Conservation (phyloP, 257 asterid genomes). For the Solanum lycopersicoides region DNA sequence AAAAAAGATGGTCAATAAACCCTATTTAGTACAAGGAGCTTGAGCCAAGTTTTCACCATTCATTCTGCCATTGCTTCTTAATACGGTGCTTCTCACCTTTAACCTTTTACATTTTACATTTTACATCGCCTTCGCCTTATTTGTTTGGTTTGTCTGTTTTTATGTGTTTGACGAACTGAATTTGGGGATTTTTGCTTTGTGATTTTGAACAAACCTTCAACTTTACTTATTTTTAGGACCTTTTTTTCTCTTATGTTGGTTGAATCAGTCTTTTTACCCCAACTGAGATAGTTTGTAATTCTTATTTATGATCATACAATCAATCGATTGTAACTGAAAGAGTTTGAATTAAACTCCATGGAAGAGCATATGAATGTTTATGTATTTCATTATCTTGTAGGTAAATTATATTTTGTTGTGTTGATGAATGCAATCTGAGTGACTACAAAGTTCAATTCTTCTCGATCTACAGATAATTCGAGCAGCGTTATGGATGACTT, state of each 20-base stretch:
- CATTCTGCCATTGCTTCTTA: too few relatives aligned
- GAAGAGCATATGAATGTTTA: not conserved
- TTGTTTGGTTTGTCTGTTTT: not conserved
- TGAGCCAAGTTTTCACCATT: too few relatives aligned
- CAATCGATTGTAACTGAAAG: not conserved
- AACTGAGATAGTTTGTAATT: not conserved
- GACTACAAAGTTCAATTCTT: too few relatives aligned
- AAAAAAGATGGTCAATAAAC: too few relatives aligned
- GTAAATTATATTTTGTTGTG: too few relatives aligned
- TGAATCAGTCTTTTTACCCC: not conserved
- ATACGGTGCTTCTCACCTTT: too few relatives aligned
- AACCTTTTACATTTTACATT: too few relatives aligned
- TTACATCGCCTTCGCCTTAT: too few relatives aligned
- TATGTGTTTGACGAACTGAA: not conserved
- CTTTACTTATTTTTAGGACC: not conserved
- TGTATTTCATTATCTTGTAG: too few relatives aligned
- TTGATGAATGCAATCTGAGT: too few relatives aligned
- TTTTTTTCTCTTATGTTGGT: too few relatives aligned
- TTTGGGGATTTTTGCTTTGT: not conserved
- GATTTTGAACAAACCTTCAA: not conserved
- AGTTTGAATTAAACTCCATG: not conserved
- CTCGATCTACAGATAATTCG: constrained; percentile 25
- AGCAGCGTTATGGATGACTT: constrained; percentile 41
- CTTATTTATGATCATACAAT: not conserved
- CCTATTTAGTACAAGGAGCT: too few relatives aligned